Percentiles rank a stretch among this genome's conserved stretches.
phyloP scores from a whole-genome alignment of 805 yeast genomes.

The Sporopachydermia lactativora region DNA sequence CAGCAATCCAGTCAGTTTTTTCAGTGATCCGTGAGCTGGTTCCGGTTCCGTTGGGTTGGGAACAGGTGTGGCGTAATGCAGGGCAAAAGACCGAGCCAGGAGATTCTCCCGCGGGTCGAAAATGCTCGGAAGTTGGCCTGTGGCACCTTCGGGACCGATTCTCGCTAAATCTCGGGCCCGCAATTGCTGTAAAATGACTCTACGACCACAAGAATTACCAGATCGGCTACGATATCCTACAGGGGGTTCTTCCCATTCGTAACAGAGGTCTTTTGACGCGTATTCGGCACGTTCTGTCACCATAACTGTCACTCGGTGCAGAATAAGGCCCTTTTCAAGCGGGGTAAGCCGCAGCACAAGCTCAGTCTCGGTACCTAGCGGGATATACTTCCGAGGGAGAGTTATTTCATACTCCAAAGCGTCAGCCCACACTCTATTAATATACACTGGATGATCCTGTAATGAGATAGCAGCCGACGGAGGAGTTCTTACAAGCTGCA shows the following conservation, averaged over 20 bases:
- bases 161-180: background rate
- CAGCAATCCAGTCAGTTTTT: background rate
- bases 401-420: conserved; percentile 57
- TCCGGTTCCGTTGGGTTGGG: background rate
- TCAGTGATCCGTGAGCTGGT: background rate
- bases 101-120: conserved; percentile 13
- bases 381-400: conserved; percentile 53
- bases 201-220: background rate
- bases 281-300: conserved; percentile 54
- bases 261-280: conserved; percentile 37
- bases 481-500: conserved; percentile 13
- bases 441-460: conserved; percentile 57
- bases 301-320: conserved; percentile 53
- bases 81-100: conserved; percentile 6
- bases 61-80: background rate
- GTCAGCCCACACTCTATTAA: conserved; percentile 63
- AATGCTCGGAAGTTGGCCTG: background rate
- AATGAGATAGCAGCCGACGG: conserved; percentile 20
- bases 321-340: conserved; percentile 40
- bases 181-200: background rate
- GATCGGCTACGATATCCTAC: background rate
- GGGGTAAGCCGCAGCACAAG: conserved; percentile 58
- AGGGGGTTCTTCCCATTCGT: conserved; percentile 37
- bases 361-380: conserved; percentile 44
- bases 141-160: background rate